Base-by-base conservation (phyloP, 2,329 filamentous ascomycete species). In the Metarhizium anisopliae region DNA sequence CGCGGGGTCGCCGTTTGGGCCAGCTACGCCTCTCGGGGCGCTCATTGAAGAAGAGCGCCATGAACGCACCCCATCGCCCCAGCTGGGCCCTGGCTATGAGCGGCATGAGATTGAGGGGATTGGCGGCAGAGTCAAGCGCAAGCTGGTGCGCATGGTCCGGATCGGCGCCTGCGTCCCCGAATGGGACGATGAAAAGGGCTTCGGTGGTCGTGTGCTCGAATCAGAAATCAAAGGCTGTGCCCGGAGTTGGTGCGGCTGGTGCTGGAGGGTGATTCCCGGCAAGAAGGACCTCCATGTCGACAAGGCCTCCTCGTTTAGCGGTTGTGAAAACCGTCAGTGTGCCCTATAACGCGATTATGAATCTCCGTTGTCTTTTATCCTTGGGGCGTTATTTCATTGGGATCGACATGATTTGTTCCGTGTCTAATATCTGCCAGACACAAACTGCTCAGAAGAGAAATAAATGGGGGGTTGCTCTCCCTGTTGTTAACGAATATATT, bases 231-330 rank as follows among this genome's bases (percentile, higher is more conserved):
- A 76, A 14, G 89, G 89, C 0, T 70, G 73, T 51, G 77, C 84
- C 56, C 80, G 92, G 58, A 91, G 88, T 67, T 96, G 90, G 90
- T 97, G 92, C 70, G 90, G 88, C 0, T 96, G 93, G 92, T 97
- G 93, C 69, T 83, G 79, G 69, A 78, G 90, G 58, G 85, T 90
- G 3, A 82, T 95, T 53, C 85, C 85, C 0, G 78, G 84, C 2
- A 68, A 71, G 45, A 74, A 72, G 60, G 80, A 83, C 47, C 56
- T 64, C 3, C 6, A 40, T 25, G 35, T 42, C 8, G 58, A 58
- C 18, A 66, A 66, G 50, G 61, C 62, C 53, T 52, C 57, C 3
- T 66, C 64, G 30, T 63, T 65, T 5, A 42, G 53, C 29, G 53
- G 47, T 45, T 55, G 58, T 14, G 51, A 36, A 52, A 50, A 54